A percentile compares a stretch with the other conserved stretches of the same genome.
Conservation (phyloP, 257 asterid species). For the Salvia hispanica region DNA sequence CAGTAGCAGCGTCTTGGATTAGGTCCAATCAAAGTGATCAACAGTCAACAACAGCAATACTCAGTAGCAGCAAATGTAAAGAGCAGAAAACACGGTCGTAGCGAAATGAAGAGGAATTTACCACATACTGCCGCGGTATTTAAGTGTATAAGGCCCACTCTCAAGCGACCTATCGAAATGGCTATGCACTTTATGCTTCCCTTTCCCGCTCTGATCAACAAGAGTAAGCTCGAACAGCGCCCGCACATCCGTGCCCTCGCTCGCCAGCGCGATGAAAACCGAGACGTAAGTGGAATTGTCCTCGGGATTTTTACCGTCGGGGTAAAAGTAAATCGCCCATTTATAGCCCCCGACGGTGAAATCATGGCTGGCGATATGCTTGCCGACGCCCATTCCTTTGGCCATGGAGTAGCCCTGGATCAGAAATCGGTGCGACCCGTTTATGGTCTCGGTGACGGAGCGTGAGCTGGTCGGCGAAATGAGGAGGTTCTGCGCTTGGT, state of each 20-base stretch:
- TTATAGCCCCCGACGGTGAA: constrained; percentile 78
- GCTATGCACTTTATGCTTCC: constrained; percentile 84
- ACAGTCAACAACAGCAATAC: neutral
- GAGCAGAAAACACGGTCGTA: constrained; percentile 13
- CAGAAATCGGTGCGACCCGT: constrained; percentile 74
- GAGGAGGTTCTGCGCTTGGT: constrained; percentile 31
- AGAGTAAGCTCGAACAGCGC: constrained; percentile 84
- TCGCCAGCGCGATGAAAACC: constrained; percentile 75
- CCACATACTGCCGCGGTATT: constrained; percentile 88
- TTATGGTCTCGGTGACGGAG: constrained; percentile 71
- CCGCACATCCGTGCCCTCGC: constrained; percentile 85
- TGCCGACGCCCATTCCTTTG: constrained; percentile 84
- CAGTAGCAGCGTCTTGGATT: neutral
- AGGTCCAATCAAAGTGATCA: neutral
- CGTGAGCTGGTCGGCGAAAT: constrained; percentile 67
- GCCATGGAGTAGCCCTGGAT: constrained; percentile 83
- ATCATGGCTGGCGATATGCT: constrained; percentile 78
- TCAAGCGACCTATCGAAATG: constrained; percentile 87
- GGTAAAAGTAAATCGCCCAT: constrained; percentile 89
- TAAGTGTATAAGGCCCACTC: constrained; percentile 82
- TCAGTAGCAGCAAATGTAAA: neutral
- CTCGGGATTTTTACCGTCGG: constrained; percentile 80
- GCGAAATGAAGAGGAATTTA: constrained; percentile 32
- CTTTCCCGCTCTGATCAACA: constrained; percentile 90
- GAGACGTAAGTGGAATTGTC: constrained; percentile 75